Evolutionary conservation across 2,329 filamentous ascomycete genomes (phyloP).

Genomic region (Claviceps paspali): DNA sequence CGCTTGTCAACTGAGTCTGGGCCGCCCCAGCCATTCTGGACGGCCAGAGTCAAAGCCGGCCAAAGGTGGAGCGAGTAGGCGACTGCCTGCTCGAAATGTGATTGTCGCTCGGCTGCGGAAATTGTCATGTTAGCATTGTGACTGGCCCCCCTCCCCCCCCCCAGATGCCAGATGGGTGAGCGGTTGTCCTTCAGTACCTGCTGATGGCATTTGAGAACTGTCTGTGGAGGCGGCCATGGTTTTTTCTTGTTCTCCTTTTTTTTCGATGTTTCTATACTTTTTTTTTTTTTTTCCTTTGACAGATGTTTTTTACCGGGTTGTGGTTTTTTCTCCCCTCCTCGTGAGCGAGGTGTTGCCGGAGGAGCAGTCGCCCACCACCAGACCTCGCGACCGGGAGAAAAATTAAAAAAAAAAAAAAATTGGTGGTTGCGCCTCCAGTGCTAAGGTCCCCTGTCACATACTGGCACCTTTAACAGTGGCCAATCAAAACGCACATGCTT

Average conservation of each 20-base stretch:
- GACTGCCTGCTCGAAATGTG: conserved; percentile 72
- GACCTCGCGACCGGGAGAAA: no score
- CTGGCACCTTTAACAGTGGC: no score
- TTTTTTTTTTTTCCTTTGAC: conserved; percentile 1
- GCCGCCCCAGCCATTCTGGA: conserved; percentile 79
- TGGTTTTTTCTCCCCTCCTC: no score
- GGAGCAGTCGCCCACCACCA: no score
- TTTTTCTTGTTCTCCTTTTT: conserved; percentile 7
- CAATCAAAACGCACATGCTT: no score
- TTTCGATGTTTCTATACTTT: background rate
- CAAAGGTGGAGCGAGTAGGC: conserved; percentile 76
- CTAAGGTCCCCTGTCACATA: no score
- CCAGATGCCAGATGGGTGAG: no score
- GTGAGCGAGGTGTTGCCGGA: no score
- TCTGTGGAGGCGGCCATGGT: conserved; percentile 18
- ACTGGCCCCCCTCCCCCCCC: background rate
- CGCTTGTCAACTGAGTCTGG: conserved; percentile 72
- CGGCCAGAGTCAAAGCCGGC: conserved; percentile 75
- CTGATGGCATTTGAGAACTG: conserved; percentile 15
- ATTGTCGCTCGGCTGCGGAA: conserved; percentile 36
- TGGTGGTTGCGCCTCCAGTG: no score
- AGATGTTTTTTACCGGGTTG: no score
- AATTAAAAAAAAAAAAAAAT: no score
- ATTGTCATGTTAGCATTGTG: background rate
- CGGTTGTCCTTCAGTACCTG: conserved; percentile 10